Conservation (phyloP, 2,329 filamentous ascomycete species). For the Claviceps cyperi region DNA sequence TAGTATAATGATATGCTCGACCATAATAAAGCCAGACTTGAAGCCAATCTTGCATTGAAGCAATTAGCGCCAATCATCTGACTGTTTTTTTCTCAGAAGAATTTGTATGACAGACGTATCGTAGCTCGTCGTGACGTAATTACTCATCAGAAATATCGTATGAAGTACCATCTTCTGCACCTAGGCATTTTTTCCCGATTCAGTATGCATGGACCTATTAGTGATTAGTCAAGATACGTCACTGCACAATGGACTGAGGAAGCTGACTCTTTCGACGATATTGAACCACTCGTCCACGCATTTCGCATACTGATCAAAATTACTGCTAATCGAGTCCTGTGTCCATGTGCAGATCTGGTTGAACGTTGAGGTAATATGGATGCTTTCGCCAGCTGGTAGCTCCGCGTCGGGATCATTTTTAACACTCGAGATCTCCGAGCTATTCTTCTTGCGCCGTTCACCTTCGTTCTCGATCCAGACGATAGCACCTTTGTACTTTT, state of each 20-base stretch:
- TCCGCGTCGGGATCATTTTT: conserved; percentile 10
- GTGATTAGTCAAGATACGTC: not conserved
- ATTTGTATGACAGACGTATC: not conserved
- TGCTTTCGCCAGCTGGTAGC: conserved; percentile 17
- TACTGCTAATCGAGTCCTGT: conserved; percentile 55
- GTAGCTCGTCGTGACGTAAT: not conserved
- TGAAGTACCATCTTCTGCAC: not conserved
- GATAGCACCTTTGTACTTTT: conserved; percentile 55
- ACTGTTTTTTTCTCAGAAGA: not conserved
- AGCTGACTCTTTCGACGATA: conserved; percentile 49
- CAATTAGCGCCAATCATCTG: not conserved
- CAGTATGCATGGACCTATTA: not conserved
- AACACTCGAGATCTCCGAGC: conserved; percentile 18
- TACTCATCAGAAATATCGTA: not conserved
- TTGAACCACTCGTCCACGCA: conserved; percentile 69
- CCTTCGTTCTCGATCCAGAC: conserved; percentile 26
- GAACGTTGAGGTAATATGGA: conserved; percentile 45
- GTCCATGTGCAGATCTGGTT: conserved; percentile 71
- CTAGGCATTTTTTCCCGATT: not conserved
- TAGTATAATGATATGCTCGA: too few species aligned
- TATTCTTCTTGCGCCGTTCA: conserved; percentile 15
- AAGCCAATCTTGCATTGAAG: not conserved
- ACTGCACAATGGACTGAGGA: not conserved
- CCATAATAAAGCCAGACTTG: not conserved
- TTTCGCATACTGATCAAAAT: conserved; percentile 55